Percentiles rank a stretch among this genome's conserved stretches.
These are phyloP conservation scores for Fusarium sp. DNA, from an alignment of 2,329 filamentous ascomycete species.

Conservation along the genomic window DNA sequence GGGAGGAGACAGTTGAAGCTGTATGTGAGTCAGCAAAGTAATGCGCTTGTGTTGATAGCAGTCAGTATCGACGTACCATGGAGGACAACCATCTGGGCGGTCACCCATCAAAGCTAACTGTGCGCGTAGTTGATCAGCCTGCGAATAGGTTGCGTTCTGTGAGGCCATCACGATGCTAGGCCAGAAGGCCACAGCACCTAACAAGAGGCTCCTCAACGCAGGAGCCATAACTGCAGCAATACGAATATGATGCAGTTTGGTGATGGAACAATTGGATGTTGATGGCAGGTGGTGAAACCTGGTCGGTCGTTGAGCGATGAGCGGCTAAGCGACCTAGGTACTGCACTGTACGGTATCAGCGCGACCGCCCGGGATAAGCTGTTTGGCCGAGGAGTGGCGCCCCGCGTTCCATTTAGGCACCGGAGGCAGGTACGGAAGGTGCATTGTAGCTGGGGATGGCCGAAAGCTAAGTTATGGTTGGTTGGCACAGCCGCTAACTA, in stretches of 20 bases:
- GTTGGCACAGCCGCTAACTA: constrained; percentile 29
- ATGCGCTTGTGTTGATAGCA: background rate
- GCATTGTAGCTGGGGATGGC: background rate
- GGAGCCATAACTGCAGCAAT: constrained; percentile 54
- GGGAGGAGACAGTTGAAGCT: constrained; percentile 99
- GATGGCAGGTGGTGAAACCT: constrained; percentile 24
- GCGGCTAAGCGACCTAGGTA: background rate
- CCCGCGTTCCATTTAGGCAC: constrained; percentile 41
- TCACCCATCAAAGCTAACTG: constrained; percentile 78
- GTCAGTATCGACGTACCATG: constrained; percentile 64
- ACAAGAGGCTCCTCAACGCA: constrained; percentile 52
- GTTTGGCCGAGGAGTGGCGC: constrained; percentile 43
- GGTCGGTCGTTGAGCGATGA: constrained; percentile 30
- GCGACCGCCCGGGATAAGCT: constrained; percentile 43
- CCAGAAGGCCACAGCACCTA: constrained; percentile 55
- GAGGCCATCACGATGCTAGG: constrained; percentile 54
- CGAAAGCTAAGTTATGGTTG: constrained; percentile 9
- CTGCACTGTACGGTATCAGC: constrained; percentile 12
- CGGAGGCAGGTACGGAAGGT: constrained; percentile 34
- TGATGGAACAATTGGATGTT: constrained; percentile 24
- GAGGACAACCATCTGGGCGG: constrained; percentile 80
- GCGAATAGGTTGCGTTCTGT: constrained; percentile 68
- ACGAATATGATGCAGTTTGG: constrained; percentile 33
- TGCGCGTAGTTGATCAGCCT: constrained; percentile 69
- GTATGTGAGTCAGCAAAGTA: constrained; percentile 32